Conservation (phyloP, 108 stramenopile genomes). For the Parmales sp. region DNA sequence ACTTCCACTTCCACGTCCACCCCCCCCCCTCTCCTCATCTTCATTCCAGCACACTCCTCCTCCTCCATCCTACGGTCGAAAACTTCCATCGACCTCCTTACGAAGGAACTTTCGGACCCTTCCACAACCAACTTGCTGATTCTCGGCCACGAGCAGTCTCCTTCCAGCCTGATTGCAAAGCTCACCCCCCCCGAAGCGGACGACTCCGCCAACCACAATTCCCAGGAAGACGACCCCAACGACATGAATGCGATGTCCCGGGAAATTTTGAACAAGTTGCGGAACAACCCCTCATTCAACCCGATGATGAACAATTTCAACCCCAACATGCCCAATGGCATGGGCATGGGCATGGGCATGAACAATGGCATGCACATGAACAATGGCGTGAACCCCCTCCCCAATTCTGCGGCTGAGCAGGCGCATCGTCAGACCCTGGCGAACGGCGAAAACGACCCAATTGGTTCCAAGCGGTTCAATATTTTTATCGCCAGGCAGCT, state of each 20-base stretch:
- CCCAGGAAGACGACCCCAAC: background rate
- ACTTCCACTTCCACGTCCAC: conserved; percentile 32
- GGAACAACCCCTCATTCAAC: no score
- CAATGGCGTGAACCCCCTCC: background rate
- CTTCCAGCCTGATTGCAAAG: background rate
- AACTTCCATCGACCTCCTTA: conserved; percentile 57
- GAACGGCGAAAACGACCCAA: conserved; percentile 76
- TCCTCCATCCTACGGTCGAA: conserved; percentile 60
- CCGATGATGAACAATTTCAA: background rate
- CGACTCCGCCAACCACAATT: background rate
- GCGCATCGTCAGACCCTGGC: background rate
- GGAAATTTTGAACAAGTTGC: no score
- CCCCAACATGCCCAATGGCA: background rate
- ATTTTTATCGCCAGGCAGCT: conserved; percentile 70
- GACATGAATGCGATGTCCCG: no score
- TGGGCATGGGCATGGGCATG: background rate
- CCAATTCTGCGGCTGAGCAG: no score
- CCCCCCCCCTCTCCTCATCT: conserved; percentile 55
- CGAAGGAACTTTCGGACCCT: conserved; percentile 55
- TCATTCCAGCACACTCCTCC: conserved; percentile 57
- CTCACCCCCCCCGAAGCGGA: background rate
- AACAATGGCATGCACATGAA: background rate
- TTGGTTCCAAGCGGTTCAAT: conserved; percentile 77
- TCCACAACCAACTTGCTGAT: conserved; percentile 56
- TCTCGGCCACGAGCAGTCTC: conserved; percentile 35